A percentile compares a stretch with the other conserved stretches of the same genome.
These are phyloP conservation scores for Halophytophthora batemanensis DNA, from an alignment of 352 stramenopile species.

Conservation along the genomic window DNA sequence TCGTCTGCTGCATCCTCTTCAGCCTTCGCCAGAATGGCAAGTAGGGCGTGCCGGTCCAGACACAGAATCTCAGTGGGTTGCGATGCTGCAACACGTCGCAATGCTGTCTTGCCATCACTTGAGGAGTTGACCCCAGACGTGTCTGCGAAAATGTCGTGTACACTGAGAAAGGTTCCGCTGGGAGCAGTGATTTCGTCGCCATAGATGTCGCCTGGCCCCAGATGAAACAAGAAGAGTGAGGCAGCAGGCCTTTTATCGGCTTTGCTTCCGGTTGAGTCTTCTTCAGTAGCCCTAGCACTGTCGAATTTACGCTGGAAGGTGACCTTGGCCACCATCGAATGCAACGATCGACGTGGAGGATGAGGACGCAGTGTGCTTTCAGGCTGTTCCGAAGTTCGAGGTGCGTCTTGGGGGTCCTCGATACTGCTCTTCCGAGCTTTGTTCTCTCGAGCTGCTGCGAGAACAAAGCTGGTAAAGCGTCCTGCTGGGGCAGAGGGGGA, in stretches of 20 bases:
- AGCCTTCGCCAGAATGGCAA: conserved; percentile 34
- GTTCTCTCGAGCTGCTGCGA: conserved; percentile 31
- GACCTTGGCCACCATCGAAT: conserved; percentile 25
- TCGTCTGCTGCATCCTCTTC: conserved; percentile 54
- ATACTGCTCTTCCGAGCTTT: conserved; percentile 1
- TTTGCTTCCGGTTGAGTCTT: conserved; percentile 12
- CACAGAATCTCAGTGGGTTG: conserved; percentile 31
- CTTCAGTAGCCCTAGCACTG: conserved; percentile 1
- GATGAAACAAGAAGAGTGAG: conserved; percentile 35
- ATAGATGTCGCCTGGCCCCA: conserved; percentile 45
- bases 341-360: conserved; percentile 8
- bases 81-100: not conserved
- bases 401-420: not conserved
- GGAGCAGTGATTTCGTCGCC: conserved; percentile 44
- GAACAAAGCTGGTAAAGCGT: conserved; percentile 46
- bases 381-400: not conserved
- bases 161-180: conserved; percentile 29
- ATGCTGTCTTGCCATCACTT: not conserved
- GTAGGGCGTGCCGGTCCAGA: conserved; percentile 31
- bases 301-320: conserved; percentile 16
- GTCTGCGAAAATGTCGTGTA: conserved; percentile 39
- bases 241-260: conserved; percentile 3
- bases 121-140: not conserved
- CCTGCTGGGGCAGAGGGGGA: conserved; percentile 8
- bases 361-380: conserved; percentile 1